Conservation (phyloP, 371 early-diverging fungal genomes). For the Saksenaea oblongispora region DNA sequence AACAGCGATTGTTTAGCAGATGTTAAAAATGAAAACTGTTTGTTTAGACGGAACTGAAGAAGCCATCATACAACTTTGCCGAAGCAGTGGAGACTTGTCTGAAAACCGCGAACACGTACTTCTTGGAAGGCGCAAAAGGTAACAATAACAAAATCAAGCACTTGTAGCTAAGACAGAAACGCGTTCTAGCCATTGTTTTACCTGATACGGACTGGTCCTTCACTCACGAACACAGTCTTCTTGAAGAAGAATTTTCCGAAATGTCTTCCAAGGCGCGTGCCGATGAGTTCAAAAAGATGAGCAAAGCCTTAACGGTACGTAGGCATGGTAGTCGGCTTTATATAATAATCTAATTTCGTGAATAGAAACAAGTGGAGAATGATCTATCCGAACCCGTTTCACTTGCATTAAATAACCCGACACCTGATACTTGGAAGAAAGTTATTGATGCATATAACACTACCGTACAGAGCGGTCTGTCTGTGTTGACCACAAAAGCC, state of each 20-base stretch:
- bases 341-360: not conserved
- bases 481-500: slow-evolving; percentile 35
- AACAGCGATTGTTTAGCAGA: not conserved
- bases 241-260: slow-evolving; percentile 68
- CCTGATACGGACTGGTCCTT: slow-evolving; percentile 80
- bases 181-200: slow-evolving; percentile 47
- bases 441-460: slow-evolving; percentile 61
- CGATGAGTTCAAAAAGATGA: slow-evolving; percentile 82
- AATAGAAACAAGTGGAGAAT: slow-evolving; percentile 60
- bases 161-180: no score
- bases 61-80: slow-evolving; percentile 60
- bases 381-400: slow-evolving; percentile 72
- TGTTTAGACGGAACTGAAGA: slow-evolving; percentile 37
- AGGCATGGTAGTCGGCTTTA: not conserved
- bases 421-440: slow-evolving; percentile 72
- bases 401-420: slow-evolving; percentile 68
- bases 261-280: slow-evolving; percentile 65
- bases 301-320: slow-evolving; percentile 58
- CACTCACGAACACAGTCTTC: slow-evolving; percentile 62
- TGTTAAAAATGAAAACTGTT: slow-evolving; percentile 15
- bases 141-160: no score
- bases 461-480: slow-evolving; percentile 51
- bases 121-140: slow-evolving; percentile 39
- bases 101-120: slow-evolving; percentile 46
- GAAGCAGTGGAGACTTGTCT: slow-evolving; percentile 43